A percentile compares a stretch with the other conserved stretches of the same genome.
Conservation (phyloP, 1,139 yeast species). For the Taphrina wiesneri region DNA sequence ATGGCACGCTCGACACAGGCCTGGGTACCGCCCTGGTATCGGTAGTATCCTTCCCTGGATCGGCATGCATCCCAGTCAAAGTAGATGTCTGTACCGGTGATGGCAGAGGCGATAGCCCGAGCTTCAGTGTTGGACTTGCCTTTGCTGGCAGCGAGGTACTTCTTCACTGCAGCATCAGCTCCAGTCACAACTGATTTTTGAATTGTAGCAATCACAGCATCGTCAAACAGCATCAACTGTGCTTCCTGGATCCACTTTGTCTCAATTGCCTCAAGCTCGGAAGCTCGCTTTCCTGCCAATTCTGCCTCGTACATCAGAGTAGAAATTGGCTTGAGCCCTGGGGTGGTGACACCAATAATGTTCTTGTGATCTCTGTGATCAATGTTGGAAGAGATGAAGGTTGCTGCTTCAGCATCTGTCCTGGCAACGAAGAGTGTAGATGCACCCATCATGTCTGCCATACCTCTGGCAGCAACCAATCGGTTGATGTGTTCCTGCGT, state of each 20-base stretch:
- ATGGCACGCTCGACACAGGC: conserved; percentile 98
- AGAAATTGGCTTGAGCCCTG: conserved; percentile 70
- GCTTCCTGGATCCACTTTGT: conserved; percentile 81
- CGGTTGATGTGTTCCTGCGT: conserved; percentile 96
- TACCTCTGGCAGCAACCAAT: conserved; percentile 88
- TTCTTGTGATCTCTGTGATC: conserved; percentile 94
- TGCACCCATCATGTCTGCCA: conserved; percentile 90
- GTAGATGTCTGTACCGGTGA: conserved; percentile 80
- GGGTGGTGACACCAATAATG: conserved; percentile 87
- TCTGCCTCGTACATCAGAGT: conserved; percentile 83
- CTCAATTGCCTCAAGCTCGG: conserved; percentile 70
- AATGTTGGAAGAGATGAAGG: conserved; percentile 86
- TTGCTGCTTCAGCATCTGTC: conserved; percentile 97
- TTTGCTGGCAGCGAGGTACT: conserved; percentile 53
- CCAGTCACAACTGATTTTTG: conserved; percentile 58
- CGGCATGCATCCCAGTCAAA: conserved; percentile 97
- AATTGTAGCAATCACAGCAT: conserved; percentile 86
- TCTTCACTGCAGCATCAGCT: conserved; percentile 63
- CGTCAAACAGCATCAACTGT: conserved; percentile 82
- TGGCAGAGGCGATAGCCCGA: conserved; percentile 68
- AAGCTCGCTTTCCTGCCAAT: conserved; percentile 68
- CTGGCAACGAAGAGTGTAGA: conserved; percentile 87
- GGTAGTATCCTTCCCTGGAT: conserved; percentile 96
- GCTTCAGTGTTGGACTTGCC: conserved; percentile 78
- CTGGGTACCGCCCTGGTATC: conserved; percentile 94